phyloP scores from a whole-genome alignment of 495 filamentous ascomycete species.

The Annulohypoxylon moriforme region DNA sequence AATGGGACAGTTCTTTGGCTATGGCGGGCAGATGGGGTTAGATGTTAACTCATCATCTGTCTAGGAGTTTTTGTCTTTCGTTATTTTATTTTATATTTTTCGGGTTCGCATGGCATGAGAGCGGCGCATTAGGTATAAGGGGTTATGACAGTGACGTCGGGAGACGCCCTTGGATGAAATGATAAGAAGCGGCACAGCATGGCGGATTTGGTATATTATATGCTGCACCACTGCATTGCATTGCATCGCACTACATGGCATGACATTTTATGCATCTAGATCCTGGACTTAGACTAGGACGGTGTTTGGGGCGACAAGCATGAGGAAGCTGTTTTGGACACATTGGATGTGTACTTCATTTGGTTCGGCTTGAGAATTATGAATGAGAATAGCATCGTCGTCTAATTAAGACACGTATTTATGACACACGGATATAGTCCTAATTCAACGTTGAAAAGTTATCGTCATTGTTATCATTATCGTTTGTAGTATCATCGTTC shows the following conservation, averaged over 20 bases:
- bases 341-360: neutral
- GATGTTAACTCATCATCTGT: neutral
- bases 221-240: conserved; percentile 16
- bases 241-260: conserved; percentile 20
- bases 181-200: neutral
- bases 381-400: neutral
- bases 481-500: neutral
- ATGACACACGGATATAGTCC: neutral
- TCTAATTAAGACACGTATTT: neutral
- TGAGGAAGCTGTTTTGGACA: neutral
- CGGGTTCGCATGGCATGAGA: conserved; percentile 10
- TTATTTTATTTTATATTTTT: neutral
- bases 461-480: conserved; percentile 34
- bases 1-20: neutral
- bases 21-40: neutral
- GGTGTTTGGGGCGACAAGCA: conserved; percentile 21
- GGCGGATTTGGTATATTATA: neutral
- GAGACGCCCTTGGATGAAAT: neutral
- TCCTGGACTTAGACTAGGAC: neutral
- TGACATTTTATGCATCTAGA: conserved; percentile 24
- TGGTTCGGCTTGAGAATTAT: neutral
- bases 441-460: neutral
- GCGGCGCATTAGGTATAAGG: neutral
- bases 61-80: neutral
- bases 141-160: neutral